Conservation (phyloP, 768 basidiomycete genomes). For the Lentinula lateritia region DNA sequence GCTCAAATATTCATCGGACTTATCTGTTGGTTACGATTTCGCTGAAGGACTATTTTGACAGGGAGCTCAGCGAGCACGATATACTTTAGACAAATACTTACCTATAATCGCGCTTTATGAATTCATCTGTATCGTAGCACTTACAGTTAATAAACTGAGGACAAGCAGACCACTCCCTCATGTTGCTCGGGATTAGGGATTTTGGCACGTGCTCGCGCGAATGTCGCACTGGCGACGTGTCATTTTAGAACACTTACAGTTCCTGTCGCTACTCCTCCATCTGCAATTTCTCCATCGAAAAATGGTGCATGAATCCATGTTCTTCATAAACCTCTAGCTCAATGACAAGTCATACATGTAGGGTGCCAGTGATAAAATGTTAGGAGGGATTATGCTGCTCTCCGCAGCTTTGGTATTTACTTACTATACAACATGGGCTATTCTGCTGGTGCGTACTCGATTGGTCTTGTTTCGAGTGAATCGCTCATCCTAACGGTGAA, state of each 20-base stretch:
- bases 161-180: no score
- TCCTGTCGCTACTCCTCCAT: no score
- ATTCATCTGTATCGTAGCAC: no score
- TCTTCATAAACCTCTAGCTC: background rate
- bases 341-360: constrained; percentile 22
- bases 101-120: no score
- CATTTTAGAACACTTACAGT: background rate
- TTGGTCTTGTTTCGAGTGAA: background rate
- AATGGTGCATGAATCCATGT: background rate
- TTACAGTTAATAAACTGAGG: no score
- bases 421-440: constrained; percentile 91
- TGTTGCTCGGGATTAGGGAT: no score
- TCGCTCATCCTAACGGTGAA: constrained; percentile 7
- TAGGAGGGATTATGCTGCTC: constrained; percentile 78
- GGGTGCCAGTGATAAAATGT: constrained; percentile 75
- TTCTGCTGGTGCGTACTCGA: constrained; percentile 62
- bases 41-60: no score
- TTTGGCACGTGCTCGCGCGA: background rate
- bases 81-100: no score
- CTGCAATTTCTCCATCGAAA: no score
- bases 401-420: constrained; percentile 70
- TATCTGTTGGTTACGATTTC: no score
- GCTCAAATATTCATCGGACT: background rate
- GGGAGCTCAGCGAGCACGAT: no score
- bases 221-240: background rate